Conservation (phyloP, 345 rosid species). For the Brassica nigra region DNA sequence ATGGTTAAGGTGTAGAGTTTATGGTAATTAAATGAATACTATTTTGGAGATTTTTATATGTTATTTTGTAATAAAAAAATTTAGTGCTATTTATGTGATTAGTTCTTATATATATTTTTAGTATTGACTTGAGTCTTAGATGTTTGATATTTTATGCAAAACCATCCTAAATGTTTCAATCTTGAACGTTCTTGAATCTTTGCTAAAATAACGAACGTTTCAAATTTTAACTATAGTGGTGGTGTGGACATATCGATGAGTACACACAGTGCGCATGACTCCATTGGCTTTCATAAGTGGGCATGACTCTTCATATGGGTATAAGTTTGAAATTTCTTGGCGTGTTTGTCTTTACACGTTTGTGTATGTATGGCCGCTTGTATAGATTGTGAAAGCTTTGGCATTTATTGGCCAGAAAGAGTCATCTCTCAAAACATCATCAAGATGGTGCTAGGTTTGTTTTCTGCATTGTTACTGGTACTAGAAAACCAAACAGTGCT, state of each 20-base stretch:
- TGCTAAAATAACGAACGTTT: not conserved
- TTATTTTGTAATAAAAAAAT: too few relatives aligned
- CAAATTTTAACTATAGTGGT: slow-evolving; percentile 6
- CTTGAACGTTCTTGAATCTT: not conserved
- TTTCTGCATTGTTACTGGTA: not conserved
- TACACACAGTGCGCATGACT: slow-evolving; percentile 10
- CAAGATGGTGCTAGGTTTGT: not conserved
- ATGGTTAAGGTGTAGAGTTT: too few relatives aligned
- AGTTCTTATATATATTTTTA: too few relatives aligned
- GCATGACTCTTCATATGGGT: slow-evolving; percentile 19
- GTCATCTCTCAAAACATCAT: not conserved
- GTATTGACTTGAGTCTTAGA: not conserved
- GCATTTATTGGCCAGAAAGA: slow-evolving; percentile 11
- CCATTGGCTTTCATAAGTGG: not conserved
- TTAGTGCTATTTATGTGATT: too few relatives aligned
- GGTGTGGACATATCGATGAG: slow-evolving; percentile 1
- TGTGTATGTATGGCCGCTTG: not conserved
- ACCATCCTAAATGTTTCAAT: not conserved
- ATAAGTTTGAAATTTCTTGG: slow-evolving; percentile 32
- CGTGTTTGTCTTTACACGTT: slow-evolving; percentile 26
- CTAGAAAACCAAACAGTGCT: too few relatives aligned
- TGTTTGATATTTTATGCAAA: not conserved
- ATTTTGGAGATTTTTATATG: too few relatives aligned
- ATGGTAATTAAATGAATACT: too few relatives aligned
- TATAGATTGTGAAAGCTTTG: slow-evolving; percentile 13